Base-by-base conservation (phyloP, 1,284 basidiomycete species). In the Schizophyllum commune region DNA sequence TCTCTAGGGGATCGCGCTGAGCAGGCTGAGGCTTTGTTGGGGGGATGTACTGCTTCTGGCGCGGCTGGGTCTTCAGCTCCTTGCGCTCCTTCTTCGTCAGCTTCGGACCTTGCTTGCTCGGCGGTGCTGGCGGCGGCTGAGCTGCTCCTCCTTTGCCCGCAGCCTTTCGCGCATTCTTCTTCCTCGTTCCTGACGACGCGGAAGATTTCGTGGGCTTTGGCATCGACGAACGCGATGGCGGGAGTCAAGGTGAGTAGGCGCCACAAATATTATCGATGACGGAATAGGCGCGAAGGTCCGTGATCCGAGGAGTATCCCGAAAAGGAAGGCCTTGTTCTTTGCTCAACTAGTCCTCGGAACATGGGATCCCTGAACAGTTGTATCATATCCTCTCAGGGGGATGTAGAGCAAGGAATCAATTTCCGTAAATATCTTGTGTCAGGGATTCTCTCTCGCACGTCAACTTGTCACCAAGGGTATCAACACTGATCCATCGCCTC, bases 1-100 rank as follows among this genome's bases (percentile, higher is more conserved):
- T 85, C 70, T 99, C 96, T 58, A 99, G 81, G 5, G 97, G 97
- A 78, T 98, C 95, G 15, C 87, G 91, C 59, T 89, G 84, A 0
- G 88, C 83, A 19, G 94, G 91, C 0, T 86, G 84, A 32, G 95
- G 95, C 65, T 95, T 96, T 0, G 85, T 82, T 0, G 94, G 95
- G 1, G 91, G 89, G 57, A 95, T 88, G 73, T 92, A 97, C 52
- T 83, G 80, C 73, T 94, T 94, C 68, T 84, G 83, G 61, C 82
- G 78, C 13, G 88, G 86, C 27, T 63, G 65, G 52, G 39, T 47
- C 39, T 47, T 65, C 65, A 1, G 65, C 64, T 8, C 65, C 39
- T 47, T 52, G 32, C 64, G 61, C 64, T 86, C 86, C 73, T 84
- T 85, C 65, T 83, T 84, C 73, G 88, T 88, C 65, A 73, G 74